Evolutionary conservation across 106 monocot species (phyloP), one percentile per base, ranked within the genome.

Genomic region (Hemerocallis citrina): DNA sequence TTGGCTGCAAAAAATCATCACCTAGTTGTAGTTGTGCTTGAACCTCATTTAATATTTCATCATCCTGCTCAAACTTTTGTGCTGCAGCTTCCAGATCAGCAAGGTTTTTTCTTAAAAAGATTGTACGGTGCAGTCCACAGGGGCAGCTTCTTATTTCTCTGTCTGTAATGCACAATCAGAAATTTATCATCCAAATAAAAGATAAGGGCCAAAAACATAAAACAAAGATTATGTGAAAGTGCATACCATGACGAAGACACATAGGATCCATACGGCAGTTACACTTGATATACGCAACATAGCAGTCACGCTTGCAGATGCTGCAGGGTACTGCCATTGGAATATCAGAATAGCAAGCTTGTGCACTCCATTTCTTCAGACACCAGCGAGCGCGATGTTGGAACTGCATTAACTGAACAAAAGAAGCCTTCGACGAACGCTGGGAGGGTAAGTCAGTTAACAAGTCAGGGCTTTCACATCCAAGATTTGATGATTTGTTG

Each of bases 181-280:
- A 66, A 34, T 50, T n/a, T 31, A 41, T 30, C 64, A n/a, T n/a
- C 11, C 27, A 35, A n/a, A n/a, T n/a, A n/a, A n/a, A n/a, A n/a
- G n/a, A n/a, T 16, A 11, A 42, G 21, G 15, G 8, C 16, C 34
- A 37, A 35, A 42, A 36, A 52, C 7, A 14, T 20, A 45, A 37
- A 31, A 27, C 8, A 55, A 0, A 30, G 1, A 39, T 20, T 22
- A 39, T 27, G 40, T 1, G 0, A 11, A 64, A 43, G 16, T 57
- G 7, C 52, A 34, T 85, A 85, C 85, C 79, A 74, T 85, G 85
- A 38, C 73, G 71, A 57, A 85, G 67, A 52, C 85, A 85, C n/a
- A 77, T 77, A n/a, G 80, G 71, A 61, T 73, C 32, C 40, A 55
- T 47, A 51, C 35, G 44, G 57, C 85, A 85, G 57, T 74, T 68